phyloP scores from a whole-genome alignment of 208 protist genomes.

The Plasmodiophora brassicae region DNA sequence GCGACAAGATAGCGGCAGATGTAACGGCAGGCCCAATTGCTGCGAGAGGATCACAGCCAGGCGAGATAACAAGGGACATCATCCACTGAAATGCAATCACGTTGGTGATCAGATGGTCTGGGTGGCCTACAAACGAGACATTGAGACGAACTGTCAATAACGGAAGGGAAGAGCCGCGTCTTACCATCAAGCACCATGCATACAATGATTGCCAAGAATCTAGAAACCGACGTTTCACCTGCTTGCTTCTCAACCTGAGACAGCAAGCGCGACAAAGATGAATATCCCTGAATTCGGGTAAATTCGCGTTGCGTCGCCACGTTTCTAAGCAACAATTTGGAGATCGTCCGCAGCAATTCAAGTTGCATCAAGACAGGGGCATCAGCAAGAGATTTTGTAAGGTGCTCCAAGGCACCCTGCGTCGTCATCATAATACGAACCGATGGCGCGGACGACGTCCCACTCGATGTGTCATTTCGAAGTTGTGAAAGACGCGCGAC shows the following conservation, averaged over 20 bases:
- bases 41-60: too few relatives aligned
- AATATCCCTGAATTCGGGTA: background rate
- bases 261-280: background rate
- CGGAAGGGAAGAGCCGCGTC: background rate
- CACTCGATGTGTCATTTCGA: too few relatives aligned
- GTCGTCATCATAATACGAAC: background rate
- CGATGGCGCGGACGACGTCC: background rate
- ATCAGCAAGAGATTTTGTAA: background rate
- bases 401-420: background rate
- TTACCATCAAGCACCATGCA: background rate
- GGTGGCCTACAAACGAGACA: background rate
- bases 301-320: background rate
- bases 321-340: background rate
- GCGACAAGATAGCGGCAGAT: too few relatives aligned
- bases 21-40: too few relatives aligned
- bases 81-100: background rate
- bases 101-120: background rate
- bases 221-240: background rate
- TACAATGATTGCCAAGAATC: background rate
- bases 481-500: too few relatives aligned
- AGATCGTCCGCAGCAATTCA: background rate
- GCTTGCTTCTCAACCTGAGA: background rate
- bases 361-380: background rate
- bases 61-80: background rate
- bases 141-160: too few relatives aligned